Conservation (phyloP, 805 yeast genomes). For the Peterozyma xylosa region DNA sequence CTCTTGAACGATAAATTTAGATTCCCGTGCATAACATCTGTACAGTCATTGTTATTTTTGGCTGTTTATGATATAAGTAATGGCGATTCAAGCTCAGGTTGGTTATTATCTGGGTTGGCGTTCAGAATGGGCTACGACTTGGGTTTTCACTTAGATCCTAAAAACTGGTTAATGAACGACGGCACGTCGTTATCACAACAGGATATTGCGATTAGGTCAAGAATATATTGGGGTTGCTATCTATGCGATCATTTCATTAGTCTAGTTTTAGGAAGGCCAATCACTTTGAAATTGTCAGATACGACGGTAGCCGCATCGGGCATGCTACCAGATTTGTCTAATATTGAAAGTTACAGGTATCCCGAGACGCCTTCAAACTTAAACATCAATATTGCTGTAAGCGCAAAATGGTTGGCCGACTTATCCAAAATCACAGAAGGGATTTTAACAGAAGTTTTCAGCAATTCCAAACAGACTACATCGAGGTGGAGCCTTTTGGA, state of each 20-base stretch:
- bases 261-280: slow-evolving; percentile 51
- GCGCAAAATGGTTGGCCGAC: slow-evolving; percentile 32
- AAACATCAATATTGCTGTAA: slow-evolving; percentile 30
- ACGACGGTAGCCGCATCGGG: slow-evolving; percentile 55
- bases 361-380: slow-evolving; percentile 13
- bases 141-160: slow-evolving; percentile 56
- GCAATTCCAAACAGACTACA: background rate
- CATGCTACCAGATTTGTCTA: slow-evolving; percentile 51
- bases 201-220: slow-evolving; percentile 47
- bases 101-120: slow-evolving; percentile 59
- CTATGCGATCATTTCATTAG: slow-evolving; percentile 59
- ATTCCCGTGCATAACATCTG: slow-evolving; percentile 41
- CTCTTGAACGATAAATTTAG: slow-evolving; percentile 31
- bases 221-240: slow-evolving; percentile 64
- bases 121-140: slow-evolving; percentile 59
- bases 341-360: slow-evolving; percentile 54
- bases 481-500: slow-evolving; percentile 11
- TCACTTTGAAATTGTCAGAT: slow-evolving; percentile 44
- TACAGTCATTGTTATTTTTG: slow-evolving; percentile 50
- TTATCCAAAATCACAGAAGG: slow-evolving; percentile 36
- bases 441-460: slow-evolving; percentile 36
- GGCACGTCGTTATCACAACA: slow-evolving; percentile 33
- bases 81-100: slow-evolving; percentile 50
- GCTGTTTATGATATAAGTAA: slow-evolving; percentile 58
- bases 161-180: slow-evolving; percentile 43